Percentiles rank a stretch among this genome's conserved stretches.
phyloP scores from a whole-genome alignment of 1,284 basidiomycete species.

The Marasmius sp. region DNA sequence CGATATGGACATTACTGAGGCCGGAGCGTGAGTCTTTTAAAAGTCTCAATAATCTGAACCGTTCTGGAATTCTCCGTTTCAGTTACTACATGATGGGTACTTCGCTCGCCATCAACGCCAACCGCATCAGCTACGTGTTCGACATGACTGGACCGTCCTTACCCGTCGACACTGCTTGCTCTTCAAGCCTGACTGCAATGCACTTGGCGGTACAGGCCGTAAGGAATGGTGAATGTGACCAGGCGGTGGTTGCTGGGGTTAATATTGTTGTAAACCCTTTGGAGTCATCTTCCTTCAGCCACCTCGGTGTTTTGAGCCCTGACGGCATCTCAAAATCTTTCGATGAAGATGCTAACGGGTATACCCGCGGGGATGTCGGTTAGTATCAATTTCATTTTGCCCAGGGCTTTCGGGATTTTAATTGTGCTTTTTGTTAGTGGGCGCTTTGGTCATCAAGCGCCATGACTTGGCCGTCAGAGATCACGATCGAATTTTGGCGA shows the following conservation, averaged over 20 bases:
- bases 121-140: conserved; percentile 3
- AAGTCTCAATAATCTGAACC: neutral
- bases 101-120: conserved; percentile 1
- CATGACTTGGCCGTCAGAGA: neutral
- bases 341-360: conserved; percentile 2
- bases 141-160: conserved; percentile 38
- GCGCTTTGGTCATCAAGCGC: neutral
- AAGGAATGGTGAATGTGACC: conserved; percentile 42
- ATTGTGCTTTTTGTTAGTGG: neutral
- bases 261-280: neutral
- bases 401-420: neutral
- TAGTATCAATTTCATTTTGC: neutral
- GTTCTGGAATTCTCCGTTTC: neutral
- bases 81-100: conserved; percentile 5
- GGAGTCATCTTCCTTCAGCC: conserved; percentile 1
- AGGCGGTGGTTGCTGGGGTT: conserved; percentile 44
- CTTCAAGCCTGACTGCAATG: conserved; percentile 42
- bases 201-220: conserved; percentile 49
- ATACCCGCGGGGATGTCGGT: neutral
- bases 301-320: conserved; percentile 3
- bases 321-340: conserved; percentile 2
- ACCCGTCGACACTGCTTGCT: conserved; percentile 51
- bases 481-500: neutral
- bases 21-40: neutral
- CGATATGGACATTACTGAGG: conserved; percentile 1